Conservation (phyloP, 1,284 basidiomycete genomes). For the Meripilus lineatus region DNA sequence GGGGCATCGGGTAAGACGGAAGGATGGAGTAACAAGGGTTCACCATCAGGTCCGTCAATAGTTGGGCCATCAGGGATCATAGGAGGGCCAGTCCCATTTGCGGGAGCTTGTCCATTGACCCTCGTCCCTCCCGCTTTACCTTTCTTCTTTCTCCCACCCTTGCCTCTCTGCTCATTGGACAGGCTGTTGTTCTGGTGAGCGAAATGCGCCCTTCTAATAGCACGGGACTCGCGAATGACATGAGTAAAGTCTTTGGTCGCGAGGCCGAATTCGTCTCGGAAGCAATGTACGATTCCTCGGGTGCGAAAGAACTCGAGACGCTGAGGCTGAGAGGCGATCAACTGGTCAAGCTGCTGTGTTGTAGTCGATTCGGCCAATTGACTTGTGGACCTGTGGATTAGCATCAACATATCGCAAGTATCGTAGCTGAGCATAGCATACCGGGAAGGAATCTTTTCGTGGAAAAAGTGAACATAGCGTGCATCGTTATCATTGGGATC, state of each 20-base stretch:
- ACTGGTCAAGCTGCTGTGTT: constrained; percentile 65
- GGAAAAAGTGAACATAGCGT: constrained; percentile 84
- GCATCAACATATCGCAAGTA: neutral
- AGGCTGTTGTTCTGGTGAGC: constrained; percentile 40
- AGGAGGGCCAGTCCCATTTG: constrained; percentile 51
- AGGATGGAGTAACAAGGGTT: constrained; percentile 51
- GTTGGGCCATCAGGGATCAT: constrained; percentile 32
- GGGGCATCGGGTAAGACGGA: constrained; percentile 70
- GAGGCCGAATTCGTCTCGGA: constrained; percentile 71
- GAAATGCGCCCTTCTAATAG: constrained; percentile 55
- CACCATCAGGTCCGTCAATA: constrained; percentile 45
- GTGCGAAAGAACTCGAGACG: constrained; percentile 77
- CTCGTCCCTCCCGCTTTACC: constrained; percentile 31
- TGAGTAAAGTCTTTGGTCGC: constrained; percentile 75
- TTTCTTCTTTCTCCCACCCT: constrained; percentile 48
- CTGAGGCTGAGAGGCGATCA: constrained; percentile 67
- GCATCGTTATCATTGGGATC: constrained; percentile 75
- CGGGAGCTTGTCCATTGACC: constrained; percentile 58
- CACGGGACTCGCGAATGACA: constrained; percentile 70
- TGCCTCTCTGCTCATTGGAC: constrained; percentile 32
- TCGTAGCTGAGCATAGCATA: constrained; percentile 28
- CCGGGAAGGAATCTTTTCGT: constrained; percentile 87
- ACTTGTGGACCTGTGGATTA: constrained; percentile 30
- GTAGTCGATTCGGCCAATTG: constrained; percentile 78
- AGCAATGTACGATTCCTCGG: constrained; percentile 78